A percentile compares a stretch with the other conserved stretches of the same genome.
Evolutionary conservation across 2,329 filamentous ascomycete genomes (phyloP).

Genomic region (Hirsutella minnesotensis): DNA sequence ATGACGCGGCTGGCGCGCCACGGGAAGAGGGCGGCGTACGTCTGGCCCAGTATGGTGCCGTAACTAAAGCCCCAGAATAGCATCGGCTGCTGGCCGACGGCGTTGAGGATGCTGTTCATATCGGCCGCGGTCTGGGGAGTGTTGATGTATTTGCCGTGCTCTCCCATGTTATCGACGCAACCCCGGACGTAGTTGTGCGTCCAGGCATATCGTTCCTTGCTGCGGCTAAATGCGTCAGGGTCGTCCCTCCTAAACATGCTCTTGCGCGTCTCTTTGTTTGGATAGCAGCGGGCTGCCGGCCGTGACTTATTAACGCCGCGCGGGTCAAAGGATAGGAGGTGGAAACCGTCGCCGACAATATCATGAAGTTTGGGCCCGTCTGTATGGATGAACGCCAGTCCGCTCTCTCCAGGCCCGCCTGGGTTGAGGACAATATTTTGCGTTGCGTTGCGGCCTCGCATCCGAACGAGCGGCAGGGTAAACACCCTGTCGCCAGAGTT

Average conservation of each 20-base stretch:
- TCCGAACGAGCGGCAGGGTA: constrained; percentile 29
- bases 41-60: too few species aligned
- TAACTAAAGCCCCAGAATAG: too few species aligned
- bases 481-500: constrained; percentile 25
- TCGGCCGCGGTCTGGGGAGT: too few species aligned
- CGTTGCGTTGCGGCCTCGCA: constrained; percentile 29
- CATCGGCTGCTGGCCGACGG: too few species aligned
- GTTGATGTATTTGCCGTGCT: too few species aligned
- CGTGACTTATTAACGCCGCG: constrained; percentile 26
- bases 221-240: constrained; percentile 28
- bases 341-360: constrained; percentile 28
- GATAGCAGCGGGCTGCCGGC: constrained; percentile 21
- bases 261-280: too few species aligned
- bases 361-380: constrained; percentile 22
- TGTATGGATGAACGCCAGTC: too few species aligned
- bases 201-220: constrained; percentile 27
- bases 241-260: too few species aligned
- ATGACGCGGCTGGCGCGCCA: too few species aligned
- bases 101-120: too few species aligned
- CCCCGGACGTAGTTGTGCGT: constrained; percentile 26
- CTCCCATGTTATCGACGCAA: constrained; percentile 30
- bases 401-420: constrained; percentile 34
- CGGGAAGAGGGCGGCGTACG: too few species aligned
- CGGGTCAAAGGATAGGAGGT: constrained; percentile 35
- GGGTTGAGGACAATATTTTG: constrained; percentile 33